Conservation (phyloP, 345 rosid genomes). For the Odontarrhena argentea region DNA sequence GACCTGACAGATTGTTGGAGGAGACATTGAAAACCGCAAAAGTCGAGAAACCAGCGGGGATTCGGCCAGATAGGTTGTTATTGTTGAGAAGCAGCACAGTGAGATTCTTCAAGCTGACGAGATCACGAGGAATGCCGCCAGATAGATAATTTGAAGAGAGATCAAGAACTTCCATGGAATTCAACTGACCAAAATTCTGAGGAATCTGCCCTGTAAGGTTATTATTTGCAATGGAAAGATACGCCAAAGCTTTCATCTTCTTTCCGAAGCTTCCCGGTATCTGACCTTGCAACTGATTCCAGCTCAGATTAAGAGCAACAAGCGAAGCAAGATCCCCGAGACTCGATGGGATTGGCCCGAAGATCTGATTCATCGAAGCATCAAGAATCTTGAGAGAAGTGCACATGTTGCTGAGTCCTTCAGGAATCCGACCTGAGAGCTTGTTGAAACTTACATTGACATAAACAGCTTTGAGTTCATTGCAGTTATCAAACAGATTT, state of each 20-base stretch:
- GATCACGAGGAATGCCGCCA: slow-evolving; percentile 51
- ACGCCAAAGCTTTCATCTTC: slow-evolving; percentile 48
- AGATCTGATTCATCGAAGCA: slow-evolving; percentile 56
- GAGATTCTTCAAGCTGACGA: slow-evolving; percentile 50
- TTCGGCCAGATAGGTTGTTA: slow-evolving; percentile 53
- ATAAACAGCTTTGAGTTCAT: slow-evolving; percentile 44
- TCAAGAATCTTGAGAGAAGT: slow-evolving; percentile 57
- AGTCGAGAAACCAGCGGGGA: slow-evolving; percentile 47
- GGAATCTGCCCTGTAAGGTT: slow-evolving; percentile 54
- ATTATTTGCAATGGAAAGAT: slow-evolving; percentile 54
- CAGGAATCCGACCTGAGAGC: slow-evolving; percentile 59
- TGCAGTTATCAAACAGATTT: slow-evolving; percentile 51
- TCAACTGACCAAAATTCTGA: slow-evolving; percentile 44
- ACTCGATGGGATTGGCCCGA: slow-evolving; percentile 49
- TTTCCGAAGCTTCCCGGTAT: slow-evolving; percentile 47
- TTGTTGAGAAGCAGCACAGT: slow-evolving; percentile 50
- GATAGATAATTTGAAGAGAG: slow-evolving; percentile 45
- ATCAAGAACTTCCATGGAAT: slow-evolving; percentile 42
- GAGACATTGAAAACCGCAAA: slow-evolving; percentile 50
- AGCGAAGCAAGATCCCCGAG: slow-evolving; percentile 49
- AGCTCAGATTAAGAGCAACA: slow-evolving; percentile 54
- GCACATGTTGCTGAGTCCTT: slow-evolving; percentile 48
- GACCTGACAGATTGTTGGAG: slow-evolving; percentile 54
- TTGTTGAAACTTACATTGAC: slow-evolving; percentile 54
- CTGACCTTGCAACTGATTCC: slow-evolving; percentile 54